Base-by-base conservation (phyloP, 306 rosid species). In the Luffa acutangula region DNA sequence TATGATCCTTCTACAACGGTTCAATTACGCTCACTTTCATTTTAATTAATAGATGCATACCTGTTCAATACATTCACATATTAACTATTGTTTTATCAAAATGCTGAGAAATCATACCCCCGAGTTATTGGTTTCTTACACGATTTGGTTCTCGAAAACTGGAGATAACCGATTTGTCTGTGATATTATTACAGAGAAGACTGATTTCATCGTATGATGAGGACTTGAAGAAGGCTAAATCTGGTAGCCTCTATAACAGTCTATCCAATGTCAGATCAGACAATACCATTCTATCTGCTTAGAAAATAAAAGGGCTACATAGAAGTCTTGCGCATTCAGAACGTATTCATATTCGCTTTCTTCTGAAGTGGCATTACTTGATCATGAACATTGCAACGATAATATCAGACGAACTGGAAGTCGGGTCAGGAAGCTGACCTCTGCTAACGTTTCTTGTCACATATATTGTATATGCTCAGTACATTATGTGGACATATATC, bases 221-320 rank as follows among this genome's bases (percentile, higher is more conserved):
- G 7, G 81, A 81, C 78, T 15, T 79, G 2, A 87, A 82, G 82
- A 87, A 81, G 85, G 74, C 76, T 17, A 90, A 84, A 87, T 77
- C 84, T 6, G 84, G 74, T 70, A 78, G 75, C 60, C 46, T 63
- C 25, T 54, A 11, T 66, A 77, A 75, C 87, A 80, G 83, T 33
- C 41, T 88, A 56, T 60, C 78, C 80, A 52, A 70, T 15, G 80
- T 52, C 21, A 87, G 85, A 82, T 84, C 95, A 46, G 86, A 83
- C 79, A 89, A 83, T 81, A 89, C 86, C 21, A 82, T 91, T 79
- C 83, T 92, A 34, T 89, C 98, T 72, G 81, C 88, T 70, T 91
- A 82, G 76, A 80, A 81, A 79, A 59, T 21, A 17, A 48, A 43
- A 58, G 82, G 56, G 86, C 31, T 56, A 45, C 78, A 60, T 13